Evolutionary conservation across 2,329 filamentous ascomycete species (phyloP).

Genomic region (Zymoseptoria brevis): DNA sequence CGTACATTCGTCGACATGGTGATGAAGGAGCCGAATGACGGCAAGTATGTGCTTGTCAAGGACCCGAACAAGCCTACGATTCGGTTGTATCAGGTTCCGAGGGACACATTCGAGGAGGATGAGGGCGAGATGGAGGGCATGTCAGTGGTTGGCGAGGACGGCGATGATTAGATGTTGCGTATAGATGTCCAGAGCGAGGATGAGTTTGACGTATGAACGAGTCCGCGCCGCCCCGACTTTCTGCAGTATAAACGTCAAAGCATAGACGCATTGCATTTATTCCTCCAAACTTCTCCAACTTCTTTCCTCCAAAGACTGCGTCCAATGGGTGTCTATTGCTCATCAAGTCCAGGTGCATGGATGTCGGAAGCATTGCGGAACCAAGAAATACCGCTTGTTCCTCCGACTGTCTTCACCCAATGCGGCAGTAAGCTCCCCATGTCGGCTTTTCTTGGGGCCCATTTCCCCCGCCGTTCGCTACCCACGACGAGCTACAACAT

Average conservation of each 20-base stretch:
- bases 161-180: conserved; percentile 41
- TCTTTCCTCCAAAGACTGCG: no score
- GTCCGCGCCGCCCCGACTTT: neutral
- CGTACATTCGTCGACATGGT: conserved; percentile 96
- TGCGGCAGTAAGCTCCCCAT: neutral
- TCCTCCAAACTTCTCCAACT: no score
- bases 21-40: conserved; percentile 58
- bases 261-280: neutral
- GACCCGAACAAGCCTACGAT: conserved; percentile 97
- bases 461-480: neutral
- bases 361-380: neutral
- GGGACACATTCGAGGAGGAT: conserved; percentile 83
- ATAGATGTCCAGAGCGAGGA: neutral
- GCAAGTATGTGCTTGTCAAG: conserved; percentile 72
- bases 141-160: conserved; percentile 46
- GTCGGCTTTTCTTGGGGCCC: neutral
- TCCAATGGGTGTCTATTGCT: neutral
- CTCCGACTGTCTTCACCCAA: neutral
- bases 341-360: neutral
- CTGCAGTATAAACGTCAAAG: neutral
- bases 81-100: conserved; percentile 83
- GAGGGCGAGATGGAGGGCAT: conserved; percentile 67
- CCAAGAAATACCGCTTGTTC: neutral
- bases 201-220: conserved; percentile 3
- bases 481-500: neutral